These are phyloP conservation scores for Nigrospora osmanthi DNA, from an alignment of 2,329 filamentous ascomycete species.

Conservation along the genomic window DNA sequence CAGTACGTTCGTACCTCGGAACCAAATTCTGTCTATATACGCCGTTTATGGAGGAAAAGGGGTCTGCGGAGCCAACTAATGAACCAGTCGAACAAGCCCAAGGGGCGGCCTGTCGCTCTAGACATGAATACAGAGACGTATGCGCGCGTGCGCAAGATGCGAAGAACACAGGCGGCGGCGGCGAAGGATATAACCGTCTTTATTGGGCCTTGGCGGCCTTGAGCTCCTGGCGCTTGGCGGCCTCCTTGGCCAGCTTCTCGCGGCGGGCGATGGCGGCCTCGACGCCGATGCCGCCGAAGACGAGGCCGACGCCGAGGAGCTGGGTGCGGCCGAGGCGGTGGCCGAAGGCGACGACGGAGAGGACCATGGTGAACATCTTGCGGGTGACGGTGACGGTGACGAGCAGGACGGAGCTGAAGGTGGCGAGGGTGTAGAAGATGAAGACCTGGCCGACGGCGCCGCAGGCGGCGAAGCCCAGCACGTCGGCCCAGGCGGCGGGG, in stretches of 20 bases:
- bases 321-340: constrained; percentile 83
- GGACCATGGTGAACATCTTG: constrained; percentile 99
- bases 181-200: neutral
- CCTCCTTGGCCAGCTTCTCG: constrained; percentile 78
- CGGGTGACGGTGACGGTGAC: constrained; percentile 95
- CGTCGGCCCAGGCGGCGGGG: constrained; percentile 77
- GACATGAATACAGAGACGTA: too few relatives aligned
- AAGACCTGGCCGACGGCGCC: constrained; percentile 94
- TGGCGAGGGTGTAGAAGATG: constrained; percentile 91
- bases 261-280: constrained; percentile 74
- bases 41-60: too few relatives aligned
- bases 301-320: constrained; percentile 84
- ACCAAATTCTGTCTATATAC: too few relatives aligned
- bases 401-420: constrained; percentile 84
- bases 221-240: constrained; percentile 42
- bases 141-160: too few relatives aligned
- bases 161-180: neutral
- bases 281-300: constrained; percentile 91
- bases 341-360: constrained; percentile 91
- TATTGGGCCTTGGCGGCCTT: constrained; percentile 8
- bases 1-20: too few relatives aligned
- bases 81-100: too few relatives aligned
- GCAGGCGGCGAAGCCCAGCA: constrained; percentile 81
- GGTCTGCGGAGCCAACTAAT: too few relatives aligned
- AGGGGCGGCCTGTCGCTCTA: too few relatives aligned